Evolutionary conservation across 1,284 basidiomycete species (phyloP), one percentile per base, ranked within the genome.

Genomic region (Fomitopsis betulina): DNA sequence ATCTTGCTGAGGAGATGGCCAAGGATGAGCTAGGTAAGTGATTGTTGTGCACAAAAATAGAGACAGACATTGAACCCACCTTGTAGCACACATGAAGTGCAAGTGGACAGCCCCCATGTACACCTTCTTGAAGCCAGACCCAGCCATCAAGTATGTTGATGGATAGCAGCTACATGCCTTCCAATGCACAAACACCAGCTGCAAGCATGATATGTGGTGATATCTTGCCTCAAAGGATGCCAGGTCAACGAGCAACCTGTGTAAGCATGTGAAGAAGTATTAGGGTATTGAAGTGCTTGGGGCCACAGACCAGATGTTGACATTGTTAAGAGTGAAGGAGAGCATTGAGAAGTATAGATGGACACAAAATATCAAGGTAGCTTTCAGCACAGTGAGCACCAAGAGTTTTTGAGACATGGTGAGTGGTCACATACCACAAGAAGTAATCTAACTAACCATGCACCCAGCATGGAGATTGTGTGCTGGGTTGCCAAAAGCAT

Each of bases 221-320:
- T 52, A 52, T 33, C 30, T 52, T 35, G 10, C 50, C 5, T 17
- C 19, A 35, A 35, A 33, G 27, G 50, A 52, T 52, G 5, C 6
- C 5, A n/a, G 2, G 21, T 59, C 59, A 15, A 63, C 61, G 6
- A 43, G 55, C 38, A 62, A 64, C 47, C 38, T 61, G 10, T 23
- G 27, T 5, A 52, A 59, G 9, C 59, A 62, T 35, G 45, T 58
- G 19, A 12, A 19, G 5, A 21, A 13, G 3, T 62, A 57, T 45
- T 38, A 19, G 13, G 25, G 21, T 2, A 19, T 50, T 25, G 21
- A 42, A 19, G 43, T 54, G 6, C 23, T 52, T 3, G 30, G 35
- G 50, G 32, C 50, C 19, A n/a, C 32, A 5, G 30, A 52, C 30
- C 8, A 5, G 43, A 13, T 6, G 38, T 37, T 5, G 5, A 56